Percentiles rank a stretch among this genome's conserved stretches.
Conservation (phyloP, 2,329 filamentous ascomycete species). For the Massarina eburnea region DNA sequence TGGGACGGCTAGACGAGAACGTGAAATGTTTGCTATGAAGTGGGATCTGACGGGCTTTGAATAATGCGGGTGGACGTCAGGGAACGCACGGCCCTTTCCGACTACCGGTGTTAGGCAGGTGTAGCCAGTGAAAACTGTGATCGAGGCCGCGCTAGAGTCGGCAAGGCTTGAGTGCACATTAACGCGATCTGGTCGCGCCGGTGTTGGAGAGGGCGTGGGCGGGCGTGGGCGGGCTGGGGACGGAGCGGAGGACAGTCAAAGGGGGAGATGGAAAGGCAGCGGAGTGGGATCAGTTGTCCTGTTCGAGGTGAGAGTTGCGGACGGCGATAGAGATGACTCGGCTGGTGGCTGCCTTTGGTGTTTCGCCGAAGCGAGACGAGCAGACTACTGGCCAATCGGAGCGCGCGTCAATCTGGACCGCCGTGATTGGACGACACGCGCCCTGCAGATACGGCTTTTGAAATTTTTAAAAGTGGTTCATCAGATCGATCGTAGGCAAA, state of each 20-base stretch:
- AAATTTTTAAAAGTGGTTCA: too few relatives aligned
- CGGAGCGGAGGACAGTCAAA: too few relatives aligned
- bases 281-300: background rate
- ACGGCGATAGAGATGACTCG: too few relatives aligned
- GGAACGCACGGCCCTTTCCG: constrained; percentile 22
- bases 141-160: background rate
- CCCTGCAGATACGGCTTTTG: too few relatives aligned
- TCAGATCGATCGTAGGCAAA: too few relatives aligned
- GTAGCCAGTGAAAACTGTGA: constrained; percentile 14
- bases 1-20: background rate
- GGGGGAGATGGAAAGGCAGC: too few relatives aligned
- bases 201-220: too few relatives aligned
- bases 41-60: constrained; percentile 24
- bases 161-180: background rate
- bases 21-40: background rate
- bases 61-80: constrained; percentile 31
- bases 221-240: too few relatives aligned
- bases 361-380: too few relatives aligned
- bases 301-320: too few relatives aligned
- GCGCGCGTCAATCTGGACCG: background rate
- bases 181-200: too few relatives aligned
- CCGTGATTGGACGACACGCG: background rate
- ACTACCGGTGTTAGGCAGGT: constrained; percentile 20
- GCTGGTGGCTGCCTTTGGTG: too few relatives aligned
- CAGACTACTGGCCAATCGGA: background rate